phyloP scores from a whole-genome alignment of 2,329 filamentous ascomycete genomes.

The Trichoderma simmonsii region DNA sequence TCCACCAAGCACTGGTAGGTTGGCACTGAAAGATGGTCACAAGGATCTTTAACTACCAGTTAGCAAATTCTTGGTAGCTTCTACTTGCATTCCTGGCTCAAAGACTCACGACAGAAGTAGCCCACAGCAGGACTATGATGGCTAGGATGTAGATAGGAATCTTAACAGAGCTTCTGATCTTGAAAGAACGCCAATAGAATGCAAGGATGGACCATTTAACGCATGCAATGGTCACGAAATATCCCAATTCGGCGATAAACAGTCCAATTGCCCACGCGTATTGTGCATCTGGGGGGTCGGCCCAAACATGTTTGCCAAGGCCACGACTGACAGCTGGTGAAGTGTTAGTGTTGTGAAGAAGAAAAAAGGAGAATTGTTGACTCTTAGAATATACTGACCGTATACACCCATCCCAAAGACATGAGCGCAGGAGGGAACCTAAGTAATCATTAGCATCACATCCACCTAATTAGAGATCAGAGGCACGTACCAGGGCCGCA shows the following conservation, averaged over 20 bases:
- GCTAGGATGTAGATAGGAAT: slow-evolving; percentile 22
- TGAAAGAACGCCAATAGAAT: slow-evolving; percentile 29
- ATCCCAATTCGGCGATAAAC: slow-evolving; percentile 25
- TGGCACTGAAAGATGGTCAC: slow-evolving; percentile 23
- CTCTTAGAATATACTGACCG: slow-evolving; percentile 17
- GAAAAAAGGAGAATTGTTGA: not conserved
- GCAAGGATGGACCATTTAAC: slow-evolving; percentile 27
- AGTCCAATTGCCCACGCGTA: slow-evolving; percentile 24
- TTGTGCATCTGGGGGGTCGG: slow-evolving; percentile 20
- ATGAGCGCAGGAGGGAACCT: slow-evolving; percentile 20
- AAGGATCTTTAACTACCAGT: slow-evolving; percentile 12
- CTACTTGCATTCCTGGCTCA: not conserved
- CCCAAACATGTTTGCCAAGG: slow-evolving; percentile 27
- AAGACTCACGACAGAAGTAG: slow-evolving; percentile 23
- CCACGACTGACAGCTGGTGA: slow-evolving; percentile 24
- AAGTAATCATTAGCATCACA: not conserved
- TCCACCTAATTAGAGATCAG: not conserved
- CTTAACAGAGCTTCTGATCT: slow-evolving; percentile 22
- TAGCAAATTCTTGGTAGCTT: not conserved
- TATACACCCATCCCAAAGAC: slow-evolving; percentile 21
- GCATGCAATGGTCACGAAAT: slow-evolving; percentile 21
- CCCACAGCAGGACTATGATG: slow-evolving; percentile 23
- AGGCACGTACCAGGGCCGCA: slow-evolving; percentile 22
- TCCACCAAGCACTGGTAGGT: slow-evolving; percentile 24
- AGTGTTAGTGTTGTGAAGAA: not conserved